phyloP scores from a whole-genome alignment of 495 filamentous ascomycete genomes.

The Hypoxylon fuscum region DNA sequence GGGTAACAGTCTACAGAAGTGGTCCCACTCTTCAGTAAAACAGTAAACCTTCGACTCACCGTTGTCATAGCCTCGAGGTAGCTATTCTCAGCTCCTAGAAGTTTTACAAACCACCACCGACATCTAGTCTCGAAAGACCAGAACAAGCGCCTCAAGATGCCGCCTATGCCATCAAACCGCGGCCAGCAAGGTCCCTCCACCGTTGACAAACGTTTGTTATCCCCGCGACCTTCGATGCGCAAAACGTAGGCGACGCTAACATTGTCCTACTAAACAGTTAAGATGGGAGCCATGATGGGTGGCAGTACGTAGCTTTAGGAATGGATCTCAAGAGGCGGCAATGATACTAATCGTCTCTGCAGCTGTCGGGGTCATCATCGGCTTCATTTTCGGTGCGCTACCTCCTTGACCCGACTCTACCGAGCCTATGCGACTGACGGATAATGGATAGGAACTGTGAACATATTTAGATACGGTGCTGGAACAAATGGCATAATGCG shows the following conservation, averaged over 20 bases:
- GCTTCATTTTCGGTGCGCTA: conserved; percentile 89
- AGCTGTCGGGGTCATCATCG: conserved; percentile 96
- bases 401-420: background rate
- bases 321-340: background rate
- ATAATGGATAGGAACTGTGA: conserved; percentile 74
- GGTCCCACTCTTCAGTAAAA: conserved; percentile 14
- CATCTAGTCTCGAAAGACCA: background rate
- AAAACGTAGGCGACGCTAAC: conserved; percentile 48
- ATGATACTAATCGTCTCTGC: conserved; percentile 18
- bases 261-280: conserved; percentile 66
- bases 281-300: conserved; percentile 98
- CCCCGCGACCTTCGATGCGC: conserved; percentile 3
- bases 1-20: background rate
- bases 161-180: conserved; percentile 54
- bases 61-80: background rate
- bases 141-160: conserved; percentile 51
- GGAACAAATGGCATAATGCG: conserved; percentile 93
- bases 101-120: background rate
- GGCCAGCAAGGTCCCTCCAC: conserved; percentile 74
- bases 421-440: conserved; percentile 35
- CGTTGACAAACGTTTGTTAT: conserved; percentile 86
- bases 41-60: background rate
- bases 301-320: conserved; percentile 71
- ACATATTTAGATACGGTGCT: conserved; percentile 92
- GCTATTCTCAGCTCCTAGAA: background rate